phyloP scores from a whole-genome alignment of 2,329 filamentous ascomycete species.

The Berkeleyomyces basicola region DNA sequence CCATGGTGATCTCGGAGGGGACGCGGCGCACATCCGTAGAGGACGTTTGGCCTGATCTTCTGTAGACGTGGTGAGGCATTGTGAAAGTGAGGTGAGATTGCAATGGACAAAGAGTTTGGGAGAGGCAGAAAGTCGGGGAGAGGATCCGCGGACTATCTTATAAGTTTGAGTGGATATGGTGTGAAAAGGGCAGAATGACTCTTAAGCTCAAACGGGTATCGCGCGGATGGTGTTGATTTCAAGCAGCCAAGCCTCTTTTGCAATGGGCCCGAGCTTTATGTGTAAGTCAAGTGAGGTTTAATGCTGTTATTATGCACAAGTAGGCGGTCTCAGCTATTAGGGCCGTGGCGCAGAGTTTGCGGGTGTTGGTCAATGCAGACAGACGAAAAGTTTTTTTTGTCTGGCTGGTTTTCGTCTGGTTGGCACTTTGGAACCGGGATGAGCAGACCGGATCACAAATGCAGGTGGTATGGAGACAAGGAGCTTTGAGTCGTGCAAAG shows the following conservation, averaged over 20 bases:
- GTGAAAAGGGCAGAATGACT: constrained; percentile 1
- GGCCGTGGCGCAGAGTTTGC: constrained; percentile 1
- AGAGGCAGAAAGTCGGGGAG: neutral
- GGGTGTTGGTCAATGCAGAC: constrained; percentile 8
- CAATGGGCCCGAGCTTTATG: constrained; percentile 1
- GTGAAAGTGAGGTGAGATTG: constrained; percentile 13
- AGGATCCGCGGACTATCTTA: constrained; percentile 14
- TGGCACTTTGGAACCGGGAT: neutral
- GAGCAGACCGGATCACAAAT: neutral
- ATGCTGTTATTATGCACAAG: constrained; percentile 1
- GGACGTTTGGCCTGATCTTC: constrained; percentile 34
- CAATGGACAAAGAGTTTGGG: neutral
- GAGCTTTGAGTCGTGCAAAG: neutral
- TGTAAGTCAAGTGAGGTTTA: constrained; percentile 6
- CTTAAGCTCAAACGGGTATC: constrained; percentile 3
- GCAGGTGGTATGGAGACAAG: neutral
- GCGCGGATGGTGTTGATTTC: neutral
- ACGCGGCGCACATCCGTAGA: constrained; percentile 36
- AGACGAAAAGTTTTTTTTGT: constrained; percentile 9
- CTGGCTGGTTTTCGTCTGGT: neutral
- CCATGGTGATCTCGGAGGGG: constrained; percentile 31
- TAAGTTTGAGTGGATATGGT: constrained; percentile 3
- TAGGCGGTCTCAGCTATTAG: neutral
- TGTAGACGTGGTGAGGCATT: constrained; percentile 43
- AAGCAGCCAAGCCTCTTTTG: neutral